phyloP scores from a whole-genome alignment of 2,329 filamentous ascomycete genomes.

The Fusarium neocosmosporiellum region DNA sequence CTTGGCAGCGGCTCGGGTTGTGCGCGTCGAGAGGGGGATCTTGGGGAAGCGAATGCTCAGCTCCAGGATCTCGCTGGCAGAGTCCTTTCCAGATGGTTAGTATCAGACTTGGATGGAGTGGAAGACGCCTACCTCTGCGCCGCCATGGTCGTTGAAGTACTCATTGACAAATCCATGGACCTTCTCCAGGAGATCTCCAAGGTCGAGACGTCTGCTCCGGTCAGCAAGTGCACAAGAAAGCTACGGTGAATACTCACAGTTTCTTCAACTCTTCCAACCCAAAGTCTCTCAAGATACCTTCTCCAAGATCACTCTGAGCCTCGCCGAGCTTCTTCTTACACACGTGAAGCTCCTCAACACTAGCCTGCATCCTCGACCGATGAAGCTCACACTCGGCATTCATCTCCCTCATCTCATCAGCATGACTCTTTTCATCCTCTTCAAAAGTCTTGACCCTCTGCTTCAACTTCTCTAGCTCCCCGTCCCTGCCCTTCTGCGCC shows the following conservation, averaged over 20 bases:
- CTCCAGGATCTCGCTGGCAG: constrained; percentile 40
- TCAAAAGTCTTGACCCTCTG: constrained; percentile 30
- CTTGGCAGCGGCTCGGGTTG: constrained; percentile 33
- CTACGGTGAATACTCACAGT: constrained; percentile 26
- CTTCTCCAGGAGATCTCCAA: constrained; percentile 39
- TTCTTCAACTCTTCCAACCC: constrained; percentile 33
- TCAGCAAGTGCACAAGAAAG: neutral
- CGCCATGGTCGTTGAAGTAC: constrained; percentile 43
- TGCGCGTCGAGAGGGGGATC: constrained; percentile 39
- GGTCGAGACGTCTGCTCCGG: constrained; percentile 33
- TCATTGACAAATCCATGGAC: constrained; percentile 41
- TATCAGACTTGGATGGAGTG: accelerated
- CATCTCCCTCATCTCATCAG: constrained; percentile 41
- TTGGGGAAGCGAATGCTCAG: constrained; percentile 34
- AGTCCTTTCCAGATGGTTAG: constrained; percentile 15
- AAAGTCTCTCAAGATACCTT: constrained; percentile 35
- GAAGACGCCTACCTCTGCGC: constrained; percentile 26
- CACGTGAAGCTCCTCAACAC: constrained; percentile 26
- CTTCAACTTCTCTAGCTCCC: constrained; percentile 57
- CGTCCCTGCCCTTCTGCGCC: constrained; percentile 54
- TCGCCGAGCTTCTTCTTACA: constrained; percentile 35
- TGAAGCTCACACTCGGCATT: constrained; percentile 42
- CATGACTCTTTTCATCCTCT: constrained; percentile 26
- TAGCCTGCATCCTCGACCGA: constrained; percentile 37
- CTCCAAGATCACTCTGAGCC: constrained; percentile 39